These are phyloP conservation scores for Panaeolus papilionaceus DNA, from an alignment of 768 basidiomycete species.

Conservation along the genomic window DNA sequence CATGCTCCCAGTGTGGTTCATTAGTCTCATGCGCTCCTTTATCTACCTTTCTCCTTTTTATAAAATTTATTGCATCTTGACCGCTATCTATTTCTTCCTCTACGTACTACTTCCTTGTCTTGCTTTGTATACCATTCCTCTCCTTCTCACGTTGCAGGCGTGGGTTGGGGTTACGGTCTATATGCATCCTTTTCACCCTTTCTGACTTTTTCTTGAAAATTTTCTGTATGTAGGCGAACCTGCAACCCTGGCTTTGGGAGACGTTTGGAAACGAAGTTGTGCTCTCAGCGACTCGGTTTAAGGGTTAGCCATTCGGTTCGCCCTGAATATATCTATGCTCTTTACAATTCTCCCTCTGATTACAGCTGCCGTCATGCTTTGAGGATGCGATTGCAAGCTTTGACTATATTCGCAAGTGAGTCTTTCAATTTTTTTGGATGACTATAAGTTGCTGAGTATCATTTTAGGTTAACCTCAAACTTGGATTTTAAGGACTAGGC, in stretches of 20 bases:
- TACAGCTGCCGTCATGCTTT: not conserved
- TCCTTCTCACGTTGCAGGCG: conserved; percentile 12
- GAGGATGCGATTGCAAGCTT: not conserved
- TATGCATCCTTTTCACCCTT: conserved; percentile 9
- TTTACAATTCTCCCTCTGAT: not conserved
- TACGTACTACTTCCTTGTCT: not conserved
- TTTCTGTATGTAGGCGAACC: not conserved
- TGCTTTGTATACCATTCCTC: not conserved
- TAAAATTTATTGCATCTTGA: conserved; percentile 13
- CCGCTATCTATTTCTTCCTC: conserved; percentile 11
- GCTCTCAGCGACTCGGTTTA: not conserved
- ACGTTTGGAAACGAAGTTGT: not conserved
- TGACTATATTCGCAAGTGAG: too few relatives aligned
- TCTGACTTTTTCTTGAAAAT: not conserved
- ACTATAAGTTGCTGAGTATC: too few relatives aligned
- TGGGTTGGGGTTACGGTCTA: not conserved
- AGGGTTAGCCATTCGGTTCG: not conserved
- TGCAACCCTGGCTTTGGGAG: conserved; percentile 2
- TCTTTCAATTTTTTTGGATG: too few relatives aligned
- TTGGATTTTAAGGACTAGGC: too few relatives aligned
- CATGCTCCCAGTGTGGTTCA: conserved; percentile 16
- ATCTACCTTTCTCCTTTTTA: conserved; percentile 18
- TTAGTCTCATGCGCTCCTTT: conserved; percentile 11
- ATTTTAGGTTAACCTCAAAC: too few relatives aligned
- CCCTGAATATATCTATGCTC: not conserved